Evolutionary conservation across 164 flowering plant genomes (phyloP).

Genomic region (Echeveria elegans): DNA sequence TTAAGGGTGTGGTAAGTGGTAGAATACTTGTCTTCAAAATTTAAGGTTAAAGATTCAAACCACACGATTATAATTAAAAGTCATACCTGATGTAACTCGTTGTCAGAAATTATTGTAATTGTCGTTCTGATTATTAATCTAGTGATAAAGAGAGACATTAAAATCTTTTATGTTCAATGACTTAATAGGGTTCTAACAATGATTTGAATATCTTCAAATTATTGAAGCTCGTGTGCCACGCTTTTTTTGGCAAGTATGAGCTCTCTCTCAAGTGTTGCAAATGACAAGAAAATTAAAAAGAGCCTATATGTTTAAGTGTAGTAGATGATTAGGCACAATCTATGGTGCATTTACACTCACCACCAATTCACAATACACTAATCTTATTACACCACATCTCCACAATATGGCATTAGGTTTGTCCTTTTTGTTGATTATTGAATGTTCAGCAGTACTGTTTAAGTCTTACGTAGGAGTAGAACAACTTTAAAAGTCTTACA

Average conservation of each 20-base stretch:
- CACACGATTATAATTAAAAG: too few species aligned
- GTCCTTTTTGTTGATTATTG: neutral
- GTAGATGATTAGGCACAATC: neutral
- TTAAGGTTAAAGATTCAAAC: too few species aligned
- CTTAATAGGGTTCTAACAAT: neutral
- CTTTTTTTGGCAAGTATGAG: neutral
- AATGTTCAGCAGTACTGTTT: neutral
- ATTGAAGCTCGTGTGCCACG: neutral
- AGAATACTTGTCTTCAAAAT: too few species aligned
- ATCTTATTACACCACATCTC: neutral
- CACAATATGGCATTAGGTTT: neutral
- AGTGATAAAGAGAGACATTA: too few species aligned
- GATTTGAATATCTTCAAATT: neutral
- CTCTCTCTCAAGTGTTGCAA: conserved; percentile 1
- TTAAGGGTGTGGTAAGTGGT: too few species aligned
- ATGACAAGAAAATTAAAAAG: neutral
- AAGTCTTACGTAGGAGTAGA: neutral
- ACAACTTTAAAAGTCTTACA: neutral
- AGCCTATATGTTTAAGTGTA: neutral
- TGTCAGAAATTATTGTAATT: too few species aligned
- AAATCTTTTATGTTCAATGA: too few species aligned
- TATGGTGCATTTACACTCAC: neutral
- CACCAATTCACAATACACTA: neutral
- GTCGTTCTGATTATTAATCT: too few species aligned
- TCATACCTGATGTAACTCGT: too few species aligned